Evolutionary conservation across 192 early-diverging fungal genomes (phyloP).

Genomic region (Phycomyces blakesleeanus): DNA sequence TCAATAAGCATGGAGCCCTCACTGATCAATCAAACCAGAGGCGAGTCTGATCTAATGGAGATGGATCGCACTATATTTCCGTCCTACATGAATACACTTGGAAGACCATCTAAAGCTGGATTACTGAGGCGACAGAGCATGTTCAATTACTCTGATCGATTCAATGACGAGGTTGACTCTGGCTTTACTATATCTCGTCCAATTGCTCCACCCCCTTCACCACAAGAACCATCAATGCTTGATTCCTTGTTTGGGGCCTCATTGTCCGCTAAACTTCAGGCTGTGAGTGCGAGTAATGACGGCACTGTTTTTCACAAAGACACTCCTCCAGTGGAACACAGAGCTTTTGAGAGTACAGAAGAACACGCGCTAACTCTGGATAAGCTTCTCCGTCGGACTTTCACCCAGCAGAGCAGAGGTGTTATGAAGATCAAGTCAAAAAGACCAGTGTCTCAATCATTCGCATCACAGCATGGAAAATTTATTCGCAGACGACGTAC

Average conservation of each 20-base stretch:
- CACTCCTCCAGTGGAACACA: not conserved
- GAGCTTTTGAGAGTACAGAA: not conserved
- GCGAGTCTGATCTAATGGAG: too few species aligned
- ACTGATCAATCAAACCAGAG: too few species aligned
- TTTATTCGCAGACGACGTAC: too few species aligned
- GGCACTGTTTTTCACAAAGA: not conserved
- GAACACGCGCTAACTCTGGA: conserved; percentile 27
- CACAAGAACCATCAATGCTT: conserved; percentile 29
- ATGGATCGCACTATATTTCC: too few species aligned
- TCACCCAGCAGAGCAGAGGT: conserved; percentile 5
- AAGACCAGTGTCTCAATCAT: too few species aligned
- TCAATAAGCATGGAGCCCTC: too few species aligned
- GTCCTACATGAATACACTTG: too few species aligned
- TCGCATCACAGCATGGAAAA: too few species aligned
- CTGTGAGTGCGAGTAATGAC: conserved; percentile 4
- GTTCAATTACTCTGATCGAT: conserved; percentile 8
- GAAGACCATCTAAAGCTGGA: too few species aligned
- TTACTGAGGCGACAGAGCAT: too few species aligned
- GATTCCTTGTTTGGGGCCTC: conserved; percentile 21
- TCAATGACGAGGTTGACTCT: conserved; percentile 21
- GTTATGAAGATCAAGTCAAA: too few species aligned
- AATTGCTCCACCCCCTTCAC: conserved; percentile 28
- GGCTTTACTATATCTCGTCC: conserved; percentile 11
- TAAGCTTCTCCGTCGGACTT: conserved; percentile 15
- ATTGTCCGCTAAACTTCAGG: conserved; percentile 12